Percentiles rank a stretch among this genome's conserved stretches.
These are phyloP conservation scores for Selenicereus undatus DNA, from an alignment of 148 eudicot species.

Conservation along the genomic window DNA sequence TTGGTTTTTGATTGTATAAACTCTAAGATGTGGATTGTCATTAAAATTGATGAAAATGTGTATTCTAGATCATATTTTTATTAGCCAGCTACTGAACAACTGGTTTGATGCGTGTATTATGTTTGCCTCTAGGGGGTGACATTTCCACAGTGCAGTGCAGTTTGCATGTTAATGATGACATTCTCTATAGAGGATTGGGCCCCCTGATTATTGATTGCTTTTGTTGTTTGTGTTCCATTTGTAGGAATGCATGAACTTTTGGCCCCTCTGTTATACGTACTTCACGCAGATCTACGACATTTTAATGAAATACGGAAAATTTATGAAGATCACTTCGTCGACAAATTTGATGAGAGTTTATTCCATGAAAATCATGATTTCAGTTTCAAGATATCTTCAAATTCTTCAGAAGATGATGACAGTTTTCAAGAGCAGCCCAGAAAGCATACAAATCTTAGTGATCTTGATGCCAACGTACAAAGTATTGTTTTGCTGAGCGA, in stretches of 20 bases:
- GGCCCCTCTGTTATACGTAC: slow-evolving; percentile 85
- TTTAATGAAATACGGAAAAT: slow-evolving; percentile 64
- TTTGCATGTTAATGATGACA: neutral
- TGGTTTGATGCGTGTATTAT: neutral
- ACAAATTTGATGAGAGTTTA: slow-evolving; percentile 75
- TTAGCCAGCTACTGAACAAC: neutral
- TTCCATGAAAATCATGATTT: slow-evolving; percentile 67
- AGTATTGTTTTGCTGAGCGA: slow-evolving; percentile 69
- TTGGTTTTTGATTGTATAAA: slow-evolving; percentile 2
- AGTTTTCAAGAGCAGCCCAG: slow-evolving; percentile 33
- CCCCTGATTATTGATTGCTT: neutral
- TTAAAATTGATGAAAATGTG: too few relatives aligned
- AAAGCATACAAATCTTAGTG: slow-evolving; percentile 42
- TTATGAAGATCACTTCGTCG: slow-evolving; percentile 79
- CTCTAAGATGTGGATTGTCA: too few relatives aligned
- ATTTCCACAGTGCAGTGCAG: neutral
- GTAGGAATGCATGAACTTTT: slow-evolving; percentile 98
- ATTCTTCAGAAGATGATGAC: slow-evolving; percentile 38
- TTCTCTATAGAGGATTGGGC: neutral
- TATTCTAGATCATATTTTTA: too few relatives aligned
- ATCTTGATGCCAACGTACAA: slow-evolving; percentile 70
- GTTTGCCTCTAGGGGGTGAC: neutral
- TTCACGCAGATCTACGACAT: slow-evolving; percentile 76
- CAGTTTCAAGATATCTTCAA: slow-evolving; percentile 55
- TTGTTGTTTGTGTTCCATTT: slow-evolving; percentile 8